These are phyloP conservation scores for Colletotrichum cereale DNA, from an alignment of 2,329 filamentous ascomycete genomes.

Conservation along the genomic window DNA sequence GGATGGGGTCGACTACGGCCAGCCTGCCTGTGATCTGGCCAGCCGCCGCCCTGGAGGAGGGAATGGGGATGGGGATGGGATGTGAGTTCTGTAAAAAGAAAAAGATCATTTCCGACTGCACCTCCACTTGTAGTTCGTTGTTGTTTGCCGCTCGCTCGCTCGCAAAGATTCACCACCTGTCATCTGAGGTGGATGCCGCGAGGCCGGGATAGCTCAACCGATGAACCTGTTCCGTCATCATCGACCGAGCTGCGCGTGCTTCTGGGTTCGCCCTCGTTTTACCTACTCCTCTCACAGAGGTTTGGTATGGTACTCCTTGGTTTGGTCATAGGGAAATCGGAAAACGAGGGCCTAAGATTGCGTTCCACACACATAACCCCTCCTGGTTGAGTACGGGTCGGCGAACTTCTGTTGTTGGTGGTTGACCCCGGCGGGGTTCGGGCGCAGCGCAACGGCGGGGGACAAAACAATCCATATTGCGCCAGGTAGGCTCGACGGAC, in stretches of 20 bases:
- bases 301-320: too few species aligned
- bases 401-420: too few species aligned
- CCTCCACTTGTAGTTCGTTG: background rate
- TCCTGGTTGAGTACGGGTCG: too few species aligned
- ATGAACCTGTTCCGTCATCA: background rate
- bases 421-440: too few species aligned
- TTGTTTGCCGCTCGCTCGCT: background rate
- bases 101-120: too few species aligned
- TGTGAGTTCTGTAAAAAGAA: background rate
- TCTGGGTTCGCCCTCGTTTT: background rate
- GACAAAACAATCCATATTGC: too few species aligned
- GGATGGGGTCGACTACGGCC: background rate
- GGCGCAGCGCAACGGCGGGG: conserved; percentile 7
- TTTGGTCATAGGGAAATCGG: background rate
- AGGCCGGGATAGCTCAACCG: background rate
- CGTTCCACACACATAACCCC: too few species aligned
- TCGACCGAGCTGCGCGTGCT: background rate
- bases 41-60: too few species aligned
- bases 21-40: too few species aligned
- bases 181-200: background rate
- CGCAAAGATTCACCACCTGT: background rate
- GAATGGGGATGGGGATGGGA: too few species aligned
- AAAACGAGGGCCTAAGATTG: background rate
- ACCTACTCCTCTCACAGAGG: too few species aligned
- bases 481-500: background rate